These are phyloP conservation scores for Capronia coronata DNA, from an alignment of 2,329 filamentous ascomycete species.

Conservation along the genomic window DNA sequence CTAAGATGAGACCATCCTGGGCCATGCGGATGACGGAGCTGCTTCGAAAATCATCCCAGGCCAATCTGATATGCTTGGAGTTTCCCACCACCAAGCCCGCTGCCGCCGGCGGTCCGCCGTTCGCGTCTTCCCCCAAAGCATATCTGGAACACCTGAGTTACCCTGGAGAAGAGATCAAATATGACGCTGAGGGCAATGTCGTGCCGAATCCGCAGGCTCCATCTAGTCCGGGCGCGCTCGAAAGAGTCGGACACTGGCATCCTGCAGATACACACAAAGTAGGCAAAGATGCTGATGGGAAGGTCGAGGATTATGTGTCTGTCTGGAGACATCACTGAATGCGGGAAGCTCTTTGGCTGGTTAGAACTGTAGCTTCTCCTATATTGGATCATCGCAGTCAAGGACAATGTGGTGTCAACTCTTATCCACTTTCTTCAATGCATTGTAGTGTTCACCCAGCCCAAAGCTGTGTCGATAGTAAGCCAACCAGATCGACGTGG, in stretches of 20 bases:
- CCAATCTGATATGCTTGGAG: conserved; percentile 61
- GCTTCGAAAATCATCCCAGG: conserved; percentile 42
- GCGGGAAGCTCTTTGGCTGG: not conserved
- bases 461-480: conserved; percentile 95
- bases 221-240: conserved; percentile 36
- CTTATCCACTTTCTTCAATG: conserved; percentile 48
- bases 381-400: not conserved
- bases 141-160: conserved; percentile 65
- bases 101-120: conserved; percentile 63
- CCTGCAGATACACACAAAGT: conserved; percentile 52
- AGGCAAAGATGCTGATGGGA: conserved; percentile 42
- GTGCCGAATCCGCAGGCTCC: conserved; percentile 43
- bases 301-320: conserved; percentile 39
- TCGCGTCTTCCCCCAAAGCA: conserved; percentile 59
- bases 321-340: conserved; percentile 38
- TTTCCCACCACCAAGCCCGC: conserved; percentile 69
- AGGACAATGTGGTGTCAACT: not conserved
- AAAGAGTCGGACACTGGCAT: conserved; percentile 49
- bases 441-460: conserved; percentile 96
- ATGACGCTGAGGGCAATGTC: conserved; percentile 51
- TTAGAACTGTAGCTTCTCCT: not conserved
- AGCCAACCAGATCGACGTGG: conserved; percentile 68
- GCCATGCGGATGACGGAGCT: conserved; percentile 50
- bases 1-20: conserved; percentile 51
- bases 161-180: conserved; percentile 62